A percentile compares a stretch with the other conserved stretches of the same genome.
These are phyloP conservation scores for Gonium pectorale DNA, from an alignment of 139 green algal species.

Conservation along the genomic window DNA sequence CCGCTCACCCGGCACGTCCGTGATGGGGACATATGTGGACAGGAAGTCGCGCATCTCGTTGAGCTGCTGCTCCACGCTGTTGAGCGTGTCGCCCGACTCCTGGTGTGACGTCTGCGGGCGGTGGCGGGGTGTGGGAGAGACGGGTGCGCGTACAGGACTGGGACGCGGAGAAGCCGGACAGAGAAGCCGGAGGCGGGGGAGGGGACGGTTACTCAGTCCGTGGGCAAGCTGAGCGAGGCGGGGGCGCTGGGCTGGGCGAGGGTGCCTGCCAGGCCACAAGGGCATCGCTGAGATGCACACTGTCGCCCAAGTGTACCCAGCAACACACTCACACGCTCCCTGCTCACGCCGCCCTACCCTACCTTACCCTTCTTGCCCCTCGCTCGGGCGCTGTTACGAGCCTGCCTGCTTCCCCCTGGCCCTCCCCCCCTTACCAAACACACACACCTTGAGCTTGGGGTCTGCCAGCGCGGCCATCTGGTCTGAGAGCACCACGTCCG, in stretches of 20 bases:
- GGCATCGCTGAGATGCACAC: too few relatives aligned
- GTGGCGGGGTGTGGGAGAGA: not conserved
- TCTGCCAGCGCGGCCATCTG: slow-evolving; percentile 48
- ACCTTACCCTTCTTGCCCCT: too few relatives aligned
- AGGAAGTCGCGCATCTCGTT: slow-evolving; percentile 45
- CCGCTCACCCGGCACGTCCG: not conserved
- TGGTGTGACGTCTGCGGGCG: not conserved
- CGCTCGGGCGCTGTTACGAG: too few relatives aligned
- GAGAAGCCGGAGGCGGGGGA: not conserved
- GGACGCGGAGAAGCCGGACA: too few relatives aligned
- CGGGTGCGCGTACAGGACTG: too few relatives aligned
- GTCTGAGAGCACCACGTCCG: slow-evolving; percentile 38
- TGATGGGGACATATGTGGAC: slow-evolving; percentile 30
- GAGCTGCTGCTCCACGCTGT: slow-evolving; percentile 28
- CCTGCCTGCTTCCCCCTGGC: not conserved
- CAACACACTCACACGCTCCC: too few relatives aligned
- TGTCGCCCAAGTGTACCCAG: too few relatives aligned
- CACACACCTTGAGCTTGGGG: slow-evolving; percentile 54
- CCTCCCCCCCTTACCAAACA: not conserved
- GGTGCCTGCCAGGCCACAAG: too few relatives aligned
- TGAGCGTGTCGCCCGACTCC: slow-evolving; percentile 42
- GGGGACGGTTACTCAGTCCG: too few relatives aligned
- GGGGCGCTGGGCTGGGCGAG: too few relatives aligned
- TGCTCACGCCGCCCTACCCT: too few relatives aligned
- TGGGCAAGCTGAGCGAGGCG: too few relatives aligned